These are phyloP conservation scores for Picocystis sp. DNA, from an alignment of 163 green algal genomes.

Conservation along the genomic window DNA sequence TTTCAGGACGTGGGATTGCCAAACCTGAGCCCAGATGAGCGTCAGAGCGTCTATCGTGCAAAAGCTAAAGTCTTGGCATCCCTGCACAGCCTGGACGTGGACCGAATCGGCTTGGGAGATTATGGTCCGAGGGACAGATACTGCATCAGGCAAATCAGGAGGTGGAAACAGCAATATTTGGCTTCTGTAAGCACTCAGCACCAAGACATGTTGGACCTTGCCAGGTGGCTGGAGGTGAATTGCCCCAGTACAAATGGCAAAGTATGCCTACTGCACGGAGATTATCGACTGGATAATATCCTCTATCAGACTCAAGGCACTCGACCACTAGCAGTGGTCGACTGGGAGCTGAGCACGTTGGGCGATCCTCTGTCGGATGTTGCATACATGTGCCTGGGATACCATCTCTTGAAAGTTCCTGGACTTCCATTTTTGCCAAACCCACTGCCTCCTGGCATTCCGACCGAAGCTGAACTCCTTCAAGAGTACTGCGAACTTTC, in stretches of 20 bases:
- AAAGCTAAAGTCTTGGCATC: conserved; percentile 58
- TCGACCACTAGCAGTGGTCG: conserved; percentile 54
- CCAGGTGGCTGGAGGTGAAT: conserved; percentile 52
- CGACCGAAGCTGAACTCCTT: conserved; percentile 44
- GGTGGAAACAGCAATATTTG: conserved; percentile 4
- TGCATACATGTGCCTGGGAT: conserved; percentile 9
- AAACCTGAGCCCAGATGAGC: background rate
- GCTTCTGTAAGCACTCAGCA: conserved; percentile 6
- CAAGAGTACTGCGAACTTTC: conserved; percentile 40
- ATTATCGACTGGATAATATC: conserved; percentile 89
- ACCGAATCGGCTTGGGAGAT: conserved; percentile 25
- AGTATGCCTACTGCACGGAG: conserved; percentile 30
- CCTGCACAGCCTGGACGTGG: conserved; percentile 59
- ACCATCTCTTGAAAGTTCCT: background rate
- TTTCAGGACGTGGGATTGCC: conserved; percentile 53
- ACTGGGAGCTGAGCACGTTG: conserved; percentile 96
- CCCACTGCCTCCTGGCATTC: conserved; percentile 30
- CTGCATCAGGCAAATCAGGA: conserved; percentile 38
- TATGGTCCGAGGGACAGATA: conserved; percentile 53
- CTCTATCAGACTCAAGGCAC: conserved; percentile 30
- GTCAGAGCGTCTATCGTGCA: conserved; percentile 36
- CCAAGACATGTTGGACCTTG: conserved; percentile 45
- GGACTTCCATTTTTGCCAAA: background rate
- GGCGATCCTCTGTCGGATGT: conserved; percentile 45
- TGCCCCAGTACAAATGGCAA: background rate